phyloP scores from a whole-genome alignment of 768 basidiomycete species.

The Trametes sanguinea region DNA sequence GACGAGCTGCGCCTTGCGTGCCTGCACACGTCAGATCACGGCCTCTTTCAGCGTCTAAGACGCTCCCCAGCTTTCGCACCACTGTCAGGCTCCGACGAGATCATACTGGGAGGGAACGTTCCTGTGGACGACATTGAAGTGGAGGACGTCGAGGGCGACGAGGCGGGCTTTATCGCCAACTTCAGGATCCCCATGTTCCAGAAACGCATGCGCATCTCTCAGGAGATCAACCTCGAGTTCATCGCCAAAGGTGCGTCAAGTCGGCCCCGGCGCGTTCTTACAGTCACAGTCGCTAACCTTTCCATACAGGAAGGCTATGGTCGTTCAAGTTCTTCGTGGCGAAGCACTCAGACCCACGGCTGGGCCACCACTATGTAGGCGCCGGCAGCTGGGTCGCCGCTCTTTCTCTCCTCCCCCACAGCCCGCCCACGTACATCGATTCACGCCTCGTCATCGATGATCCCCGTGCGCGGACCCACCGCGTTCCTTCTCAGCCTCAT shows the following conservation, averaged over 20 bases:
- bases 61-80: slow-evolving; percentile 52
- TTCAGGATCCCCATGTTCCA: slow-evolving; percentile 62
- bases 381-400: slow-evolving; percentile 44
- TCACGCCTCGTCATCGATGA: slow-evolving; percentile 49
- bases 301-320: slow-evolving; percentile 56
- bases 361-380: not conserved
- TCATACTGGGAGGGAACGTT: slow-evolving; percentile 36
- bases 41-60: slow-evolving; percentile 61
- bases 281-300: not conserved
- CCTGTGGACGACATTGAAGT: slow-evolving; percentile 54
- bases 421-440: slow-evolving; percentile 60
- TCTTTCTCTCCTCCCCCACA: slow-evolving; percentile 54
- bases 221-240: slow-evolving; percentile 59
- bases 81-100: slow-evolving; percentile 53
- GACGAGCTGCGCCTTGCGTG: slow-evolving; percentile 70
- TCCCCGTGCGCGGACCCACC: slow-evolving; percentile 24
- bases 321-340: slow-evolving; percentile 43
- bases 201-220: slow-evolving; percentile 68
- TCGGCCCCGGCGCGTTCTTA: not conserved
- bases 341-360: not conserved
- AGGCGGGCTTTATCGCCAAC: slow-evolving; percentile 54
- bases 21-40: slow-evolving; percentile 60
- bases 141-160: slow-evolving; percentile 50
- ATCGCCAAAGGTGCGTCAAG: slow-evolving; percentile 36
- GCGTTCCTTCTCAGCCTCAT: slow-evolving; percentile 7